Conservation (phyloP, 2,329 filamentous ascomycete species). For the Incumbomyces delicatus region DNA sequence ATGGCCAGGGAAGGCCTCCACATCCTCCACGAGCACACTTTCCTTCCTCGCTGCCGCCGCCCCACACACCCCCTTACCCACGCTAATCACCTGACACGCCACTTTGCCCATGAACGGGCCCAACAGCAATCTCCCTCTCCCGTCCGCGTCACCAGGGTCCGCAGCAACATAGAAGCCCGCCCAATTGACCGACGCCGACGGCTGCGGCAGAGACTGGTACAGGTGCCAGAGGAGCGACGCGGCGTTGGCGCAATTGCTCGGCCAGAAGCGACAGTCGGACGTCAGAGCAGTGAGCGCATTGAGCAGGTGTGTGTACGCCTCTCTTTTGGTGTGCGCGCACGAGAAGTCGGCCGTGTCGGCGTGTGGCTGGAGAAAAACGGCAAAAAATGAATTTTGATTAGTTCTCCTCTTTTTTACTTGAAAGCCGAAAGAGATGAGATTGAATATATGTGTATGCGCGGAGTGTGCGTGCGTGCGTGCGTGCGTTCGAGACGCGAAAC, state of each 20-base stretch:
- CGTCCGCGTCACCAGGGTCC: neutral
- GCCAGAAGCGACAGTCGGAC: slow-evolving; percentile 38
- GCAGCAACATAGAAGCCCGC: slow-evolving; percentile 37
- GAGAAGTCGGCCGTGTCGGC: slow-evolving; percentile 39
- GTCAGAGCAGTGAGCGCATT: slow-evolving; percentile 30
- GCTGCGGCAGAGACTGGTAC: slow-evolving; percentile 34
- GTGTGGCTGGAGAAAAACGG: slow-evolving; percentile 30
- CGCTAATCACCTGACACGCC: slow-evolving; percentile 38
- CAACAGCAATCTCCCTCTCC: slow-evolving; percentile 27
- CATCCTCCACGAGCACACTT: slow-evolving; percentile 36
- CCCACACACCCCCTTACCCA: slow-evolving; percentile 39
- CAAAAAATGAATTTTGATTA: no score
- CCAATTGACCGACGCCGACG: slow-evolving; percentile 39
- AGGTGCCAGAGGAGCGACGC: slow-evolving; percentile 41
- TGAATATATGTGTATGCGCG: no score
- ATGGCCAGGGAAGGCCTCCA: slow-evolving; percentile 36
- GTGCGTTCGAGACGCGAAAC: no score
- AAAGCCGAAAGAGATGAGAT: no score
- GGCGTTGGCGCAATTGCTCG: slow-evolving; percentile 38
- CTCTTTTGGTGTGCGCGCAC: slow-evolving; percentile 28
- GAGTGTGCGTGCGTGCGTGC: no score
- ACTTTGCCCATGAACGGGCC: slow-evolving; percentile 41
- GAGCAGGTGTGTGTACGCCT: slow-evolving; percentile 35
- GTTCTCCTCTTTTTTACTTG: no score
- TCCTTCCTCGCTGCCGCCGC: slow-evolving; percentile 31